Evolutionary conservation across 2,329 filamentous ascomycete species (phyloP), one percentile per base, ranked within the genome.

Genomic region (Monosporascus sp.): DNA sequence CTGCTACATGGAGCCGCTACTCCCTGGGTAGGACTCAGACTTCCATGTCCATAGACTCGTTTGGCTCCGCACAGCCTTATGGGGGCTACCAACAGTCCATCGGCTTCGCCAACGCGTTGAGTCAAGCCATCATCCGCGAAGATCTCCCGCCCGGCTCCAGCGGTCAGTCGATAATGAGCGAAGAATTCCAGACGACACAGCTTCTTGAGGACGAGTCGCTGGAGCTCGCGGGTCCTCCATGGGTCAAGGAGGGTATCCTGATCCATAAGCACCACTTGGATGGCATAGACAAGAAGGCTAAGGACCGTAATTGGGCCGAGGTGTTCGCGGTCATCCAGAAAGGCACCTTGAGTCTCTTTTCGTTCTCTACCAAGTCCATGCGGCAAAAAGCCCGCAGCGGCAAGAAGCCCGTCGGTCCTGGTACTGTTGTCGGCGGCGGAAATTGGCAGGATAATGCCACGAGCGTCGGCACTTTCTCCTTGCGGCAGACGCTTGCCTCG

Each of bases 391-490:
- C 70, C 8, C 76, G 80, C 38, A 74, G 76, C 22, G 72, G 77
- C 54, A 77, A 76, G 56, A 74, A 73, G 24, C 71, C 76, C 50
- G 77, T 46, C 22, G 24, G 43, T 27, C 43, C 76, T 53, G 80
- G 81, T 9, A 85, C 83, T 14, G 83, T 86, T 7, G 94, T 97
- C 2, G 94, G 94, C 60, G 94, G 94, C 56, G 94, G 94, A 24
- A 97, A 99, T 70, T 99, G 94, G 94, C 93, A 93, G 70, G 92
- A 97, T 61, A 97, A 96, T 66, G 94, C 94, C 5, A 91, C 96
- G 59, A 90, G 86, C 59, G 78, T 97, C 9, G 92, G 90, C 63
- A 88, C 87, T 20, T 97, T 97, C 70, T 85, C 88, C 44, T 83
- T 99, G 7, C 84, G 92, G 20, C 92, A 97, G 69, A 95, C 92